A percentile compares a stretch with the other conserved stretches of the same genome.
These are phyloP conservation scores for Ceratocystis huliohia DNA, from an alignment of 2,329 filamentous ascomycete species.

Conservation along the genomic window DNA sequence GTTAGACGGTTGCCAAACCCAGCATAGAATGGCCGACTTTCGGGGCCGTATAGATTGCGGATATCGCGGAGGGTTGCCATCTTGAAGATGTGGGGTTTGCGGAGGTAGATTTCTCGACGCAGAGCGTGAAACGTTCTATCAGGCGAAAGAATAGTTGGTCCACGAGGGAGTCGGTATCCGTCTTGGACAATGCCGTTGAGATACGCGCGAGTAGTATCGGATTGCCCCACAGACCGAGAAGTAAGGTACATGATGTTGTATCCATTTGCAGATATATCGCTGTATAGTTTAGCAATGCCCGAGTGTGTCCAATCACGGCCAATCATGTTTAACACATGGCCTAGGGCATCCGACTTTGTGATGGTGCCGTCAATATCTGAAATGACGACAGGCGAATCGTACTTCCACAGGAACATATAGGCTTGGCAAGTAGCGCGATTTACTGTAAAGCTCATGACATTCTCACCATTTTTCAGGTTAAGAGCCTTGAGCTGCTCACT, in stretches of 20 bases:
- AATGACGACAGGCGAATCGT: slow-evolving; percentile 87
- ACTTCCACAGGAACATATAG: slow-evolving; percentile 86
- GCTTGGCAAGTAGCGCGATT: slow-evolving; percentile 87
- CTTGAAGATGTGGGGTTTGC: slow-evolving; percentile 97
- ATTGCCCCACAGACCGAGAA: slow-evolving; percentile 82
- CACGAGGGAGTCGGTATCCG: slow-evolving; percentile 69
- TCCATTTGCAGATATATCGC: slow-evolving; percentile 85
- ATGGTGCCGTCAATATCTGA: slow-evolving; percentile 98
- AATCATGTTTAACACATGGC: slow-evolving; percentile 91
- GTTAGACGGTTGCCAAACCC: slow-evolving; percentile 95
- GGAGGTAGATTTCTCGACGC: slow-evolving; percentile 80
- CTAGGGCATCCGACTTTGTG: slow-evolving; percentile 89
- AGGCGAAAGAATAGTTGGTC: slow-evolving; percentile 87
- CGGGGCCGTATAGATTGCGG: slow-evolving; percentile 66
- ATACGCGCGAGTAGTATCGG: slow-evolving; percentile 81
- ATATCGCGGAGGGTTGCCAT: slow-evolving; percentile 97
- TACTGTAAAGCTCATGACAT: slow-evolving; percentile 90
- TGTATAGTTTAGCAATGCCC: slow-evolving; percentile 93
- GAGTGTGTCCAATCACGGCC: slow-evolving; percentile 96
- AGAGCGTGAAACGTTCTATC: slow-evolving; percentile 91
- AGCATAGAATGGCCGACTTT: slow-evolving; percentile 80
- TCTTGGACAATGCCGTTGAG: slow-evolving; percentile 83
- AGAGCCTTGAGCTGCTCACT: slow-evolving; percentile 88
- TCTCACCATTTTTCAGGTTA: slow-evolving; percentile 70
- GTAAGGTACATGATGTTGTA: slow-evolving; percentile 99